Base-by-base conservation (phyloP, 2,329 filamentous ascomycete species). In the Fusarium sp. region DNA sequence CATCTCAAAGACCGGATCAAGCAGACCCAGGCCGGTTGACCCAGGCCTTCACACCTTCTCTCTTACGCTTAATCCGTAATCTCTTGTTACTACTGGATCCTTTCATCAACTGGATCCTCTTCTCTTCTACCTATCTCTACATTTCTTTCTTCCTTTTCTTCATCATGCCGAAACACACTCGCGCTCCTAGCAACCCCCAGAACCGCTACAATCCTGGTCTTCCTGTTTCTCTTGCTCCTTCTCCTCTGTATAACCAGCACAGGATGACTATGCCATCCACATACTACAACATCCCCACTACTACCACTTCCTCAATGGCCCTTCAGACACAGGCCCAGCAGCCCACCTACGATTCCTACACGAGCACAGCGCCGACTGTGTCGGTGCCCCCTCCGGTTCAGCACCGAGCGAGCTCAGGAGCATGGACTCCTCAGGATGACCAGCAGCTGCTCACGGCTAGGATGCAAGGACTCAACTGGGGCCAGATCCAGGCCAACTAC, bases 381-480 rank as follows among this genome's bases (percentile, higher is more conserved):
- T 61, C 76, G 59, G 63, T 77, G 62, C 58, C 78, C 75, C 68
- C 80, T 80, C 74, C 85, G 81, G 61, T 82, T 82, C 63, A 87
- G 82, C 58, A 85, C 69, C 85, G 88, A 51, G 82, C 87, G 23
- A 87, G 87, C 33, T 88, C 87, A 0, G 87, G 87, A 8, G 89
- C 89, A 1, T 97, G 93, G 93, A 90, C 87, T 31, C 82, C 86
- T 1, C 84, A 88, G 51, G 92, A 96, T 72, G 93, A 97, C 78
- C 86, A 91, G 73, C 87, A 87, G 36, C 86, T 97, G 44, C 83
- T 95, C 67, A 81, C 83, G 44, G 91, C 92, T 14, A 87, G 93
- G 58, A 87, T 90, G 51, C 87, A 90, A 74, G 91, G 91, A 23
- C 85, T 93, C 77, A 95, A 94, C 80, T 97, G 93, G 93, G 86